phyloP scores from a whole-genome alignment of 2,329 filamentous ascomycete genomes.

The Colletotrichum cuscutae region DNA sequence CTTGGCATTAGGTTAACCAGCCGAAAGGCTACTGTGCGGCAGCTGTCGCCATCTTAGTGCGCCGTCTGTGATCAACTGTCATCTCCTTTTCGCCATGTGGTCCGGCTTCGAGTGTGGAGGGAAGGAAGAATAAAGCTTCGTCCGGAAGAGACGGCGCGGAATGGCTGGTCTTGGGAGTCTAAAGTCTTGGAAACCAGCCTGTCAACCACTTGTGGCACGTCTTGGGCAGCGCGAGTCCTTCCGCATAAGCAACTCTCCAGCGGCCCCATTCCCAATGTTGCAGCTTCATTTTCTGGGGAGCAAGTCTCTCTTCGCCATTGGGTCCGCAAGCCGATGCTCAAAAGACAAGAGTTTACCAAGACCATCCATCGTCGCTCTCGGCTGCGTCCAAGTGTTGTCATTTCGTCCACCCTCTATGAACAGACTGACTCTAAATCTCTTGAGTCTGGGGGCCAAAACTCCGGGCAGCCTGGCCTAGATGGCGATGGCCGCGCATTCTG shows the following conservation, averaged over 20 bases:
- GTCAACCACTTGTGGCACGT: not conserved
- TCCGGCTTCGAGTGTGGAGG: not conserved
- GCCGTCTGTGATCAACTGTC: conserved; percentile 9
- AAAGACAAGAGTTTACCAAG: conserved; percentile 26
- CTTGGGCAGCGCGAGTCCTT: not conserved
- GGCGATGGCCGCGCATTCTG: not conserved
- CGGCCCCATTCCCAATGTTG: conserved; percentile 10
- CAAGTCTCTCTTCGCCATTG: conserved; percentile 6
- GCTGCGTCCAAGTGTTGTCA: conserved; percentile 13
- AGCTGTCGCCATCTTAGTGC: conserved; percentile 5
- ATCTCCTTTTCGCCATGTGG: conserved; percentile 17
- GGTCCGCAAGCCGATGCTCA: not conserved
- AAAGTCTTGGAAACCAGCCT: conserved; percentile 8
- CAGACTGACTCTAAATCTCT: not conserved
- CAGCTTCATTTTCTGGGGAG: conserved; percentile 20
- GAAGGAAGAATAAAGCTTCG: conserved; percentile 4
- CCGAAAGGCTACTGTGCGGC: conserved; percentile 6
- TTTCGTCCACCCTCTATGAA: not conserved
- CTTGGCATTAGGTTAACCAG: not conserved
- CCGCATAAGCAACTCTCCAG: not conserved
- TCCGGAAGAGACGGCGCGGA: conserved; percentile 22
- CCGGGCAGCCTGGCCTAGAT: not conserved
- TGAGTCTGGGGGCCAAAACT: not conserved
- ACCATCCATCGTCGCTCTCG: conserved; percentile 21
- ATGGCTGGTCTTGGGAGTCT: conserved; percentile 23